Conservation (phyloP, 1,139 yeast species). For the Sugiyamaella pinicola region DNA sequence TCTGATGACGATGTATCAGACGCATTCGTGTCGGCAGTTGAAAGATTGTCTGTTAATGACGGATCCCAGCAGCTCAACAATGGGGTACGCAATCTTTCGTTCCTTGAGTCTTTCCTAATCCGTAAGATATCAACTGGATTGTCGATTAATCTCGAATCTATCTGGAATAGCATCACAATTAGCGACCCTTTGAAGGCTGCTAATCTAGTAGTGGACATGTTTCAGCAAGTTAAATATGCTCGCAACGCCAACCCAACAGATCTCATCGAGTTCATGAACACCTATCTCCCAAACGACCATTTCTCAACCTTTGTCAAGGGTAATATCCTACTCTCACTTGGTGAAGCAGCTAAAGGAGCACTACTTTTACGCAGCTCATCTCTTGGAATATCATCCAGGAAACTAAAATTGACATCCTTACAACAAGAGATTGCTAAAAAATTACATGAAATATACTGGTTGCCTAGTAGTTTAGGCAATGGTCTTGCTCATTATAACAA, state of each 20-base stretch:
- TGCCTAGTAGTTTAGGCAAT: conserved; percentile 23
- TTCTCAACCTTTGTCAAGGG: conserved; percentile 34
- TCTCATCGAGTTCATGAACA: conserved; percentile 20
- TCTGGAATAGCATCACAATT: conserved; percentile 8
- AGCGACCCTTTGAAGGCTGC: conserved; percentile 1
- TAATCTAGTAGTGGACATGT: conserved; percentile 6
- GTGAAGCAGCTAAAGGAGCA: conserved; percentile 28
- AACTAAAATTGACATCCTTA: conserved; percentile 7
- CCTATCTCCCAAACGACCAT: conserved; percentile 29
- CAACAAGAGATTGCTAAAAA: conserved; percentile 20
- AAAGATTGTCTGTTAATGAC: conserved; percentile 15
- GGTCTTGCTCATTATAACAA: conserved; percentile 25
- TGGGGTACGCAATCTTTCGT: not conserved
- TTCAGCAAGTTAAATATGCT: conserved; percentile 1
- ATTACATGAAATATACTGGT: conserved; percentile 19
- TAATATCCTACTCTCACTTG: conserved; percentile 25
- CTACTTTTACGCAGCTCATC: conserved; percentile 27
- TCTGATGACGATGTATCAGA: conserved; percentile 2
- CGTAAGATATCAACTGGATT: not conserved
- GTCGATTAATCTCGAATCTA: conserved; percentile 3
- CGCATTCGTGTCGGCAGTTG: conserved; percentile 11
- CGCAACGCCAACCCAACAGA: not conserved
- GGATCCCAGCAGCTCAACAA: not conserved
- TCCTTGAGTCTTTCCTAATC: conserved; percentile 7
- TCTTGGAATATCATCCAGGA: conserved; percentile 24